Conservation (phyloP, 2,329 filamentous ascomycete genomes). For the Trichoderma brevicompactum region DNA sequence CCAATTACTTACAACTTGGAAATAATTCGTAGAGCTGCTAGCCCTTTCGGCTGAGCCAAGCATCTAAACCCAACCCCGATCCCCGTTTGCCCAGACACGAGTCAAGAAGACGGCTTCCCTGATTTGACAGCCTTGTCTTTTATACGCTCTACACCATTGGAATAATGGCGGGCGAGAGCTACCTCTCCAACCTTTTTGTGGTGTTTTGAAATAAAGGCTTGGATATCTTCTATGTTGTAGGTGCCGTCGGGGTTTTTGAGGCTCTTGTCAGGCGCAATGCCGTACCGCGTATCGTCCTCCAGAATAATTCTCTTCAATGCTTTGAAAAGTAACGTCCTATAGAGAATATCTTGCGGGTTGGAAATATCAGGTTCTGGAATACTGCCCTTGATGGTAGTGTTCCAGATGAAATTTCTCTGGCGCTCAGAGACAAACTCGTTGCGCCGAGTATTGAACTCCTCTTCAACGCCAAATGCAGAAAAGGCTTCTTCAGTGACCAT, state of each 20-base stretch:
- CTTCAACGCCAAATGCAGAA: constrained; percentile 50
- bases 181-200: constrained; percentile 46
- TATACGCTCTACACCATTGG: constrained; percentile 24
- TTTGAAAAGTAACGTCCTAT: constrained; percentile 44
- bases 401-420: constrained; percentile 51
- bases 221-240: constrained; percentile 50
- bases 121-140: background rate
- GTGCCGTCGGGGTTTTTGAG: constrained; percentile 47
- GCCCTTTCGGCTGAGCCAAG: background rate
- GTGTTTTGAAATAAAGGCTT: constrained; percentile 47
- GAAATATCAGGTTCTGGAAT: constrained; percentile 39
- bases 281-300: constrained; percentile 48
- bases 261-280: constrained; percentile 35
- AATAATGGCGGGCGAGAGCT: constrained; percentile 39
- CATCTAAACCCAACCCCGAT: background rate
- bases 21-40: background rate
- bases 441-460: constrained; percentile 51
- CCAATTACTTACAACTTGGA: background rate
- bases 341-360: constrained; percentile 35
- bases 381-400: constrained; percentile 48
- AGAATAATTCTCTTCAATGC: constrained; percentile 57
- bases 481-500: constrained; percentile 59
- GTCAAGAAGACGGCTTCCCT: background rate
- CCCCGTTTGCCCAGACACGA: background rate
- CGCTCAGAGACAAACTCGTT: constrained; percentile 48